Evolutionary conservation across 768 basidiomycete genomes (phyloP).

Genomic region (Chalciporus sphaerocephalus): DNA sequence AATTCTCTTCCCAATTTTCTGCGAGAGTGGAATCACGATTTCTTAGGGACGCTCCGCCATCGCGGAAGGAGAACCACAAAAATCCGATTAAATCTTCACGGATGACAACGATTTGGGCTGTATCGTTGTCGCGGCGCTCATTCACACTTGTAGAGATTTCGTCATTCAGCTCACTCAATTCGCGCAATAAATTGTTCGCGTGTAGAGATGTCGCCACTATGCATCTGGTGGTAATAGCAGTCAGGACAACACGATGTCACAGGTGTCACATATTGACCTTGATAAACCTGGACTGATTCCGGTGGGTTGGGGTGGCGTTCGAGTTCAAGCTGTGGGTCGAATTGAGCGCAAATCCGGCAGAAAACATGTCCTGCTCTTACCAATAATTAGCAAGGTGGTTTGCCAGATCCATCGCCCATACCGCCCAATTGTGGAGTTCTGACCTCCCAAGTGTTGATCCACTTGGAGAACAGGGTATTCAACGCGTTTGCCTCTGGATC

Average conservation of each 20-base stretch:
- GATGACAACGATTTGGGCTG: constrained; percentile 24
- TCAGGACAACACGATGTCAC: background rate
- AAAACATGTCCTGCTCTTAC: constrained; percentile 3
- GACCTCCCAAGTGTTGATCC: constrained; percentile 25
- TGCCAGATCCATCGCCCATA: constrained; percentile 25
- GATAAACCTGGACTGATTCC: constrained; percentile 19
- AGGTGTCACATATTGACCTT: constrained; percentile 7
- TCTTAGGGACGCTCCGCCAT: constrained; percentile 23
- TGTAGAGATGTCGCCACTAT: constrained; percentile 21
- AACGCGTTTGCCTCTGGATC: constrained; percentile 15
- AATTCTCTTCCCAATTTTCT: constrained; percentile 15
- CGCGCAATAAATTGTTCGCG: constrained; percentile 18
- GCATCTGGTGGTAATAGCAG: constrained; percentile 20
- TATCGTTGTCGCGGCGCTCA: constrained; percentile 23
- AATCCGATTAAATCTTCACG: constrained; percentile 23
- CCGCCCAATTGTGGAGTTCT: constrained; percentile 14
- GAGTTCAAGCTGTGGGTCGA: constrained; percentile 15
- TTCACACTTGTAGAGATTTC: constrained; percentile 19
- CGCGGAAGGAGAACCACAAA: constrained; percentile 30
- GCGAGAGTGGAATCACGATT: constrained; percentile 12
- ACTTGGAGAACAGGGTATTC: constrained; percentile 22
- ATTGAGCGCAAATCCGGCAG: background rate
- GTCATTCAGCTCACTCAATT: constrained; percentile 10
- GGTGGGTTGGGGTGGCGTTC: constrained; percentile 16
- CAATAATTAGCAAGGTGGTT: constrained; percentile 26